Evolutionary conservation across 129 eudicot species (phyloP).

Genomic region (Dittrichia graveolens): DNA sequence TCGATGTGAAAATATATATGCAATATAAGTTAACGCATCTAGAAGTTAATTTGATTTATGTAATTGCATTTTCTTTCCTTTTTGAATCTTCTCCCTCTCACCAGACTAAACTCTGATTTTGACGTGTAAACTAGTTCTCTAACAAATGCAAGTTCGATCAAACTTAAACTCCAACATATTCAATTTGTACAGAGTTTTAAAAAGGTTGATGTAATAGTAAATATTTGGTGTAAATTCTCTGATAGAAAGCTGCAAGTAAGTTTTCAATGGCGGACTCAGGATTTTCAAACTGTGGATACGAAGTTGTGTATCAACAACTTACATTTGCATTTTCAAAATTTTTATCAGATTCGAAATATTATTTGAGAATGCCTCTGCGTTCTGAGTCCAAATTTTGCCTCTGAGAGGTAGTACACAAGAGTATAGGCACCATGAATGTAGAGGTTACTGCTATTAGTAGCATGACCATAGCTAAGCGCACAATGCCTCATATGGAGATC

Average conservation of each 20-base stretch:
- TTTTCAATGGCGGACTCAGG: background rate
- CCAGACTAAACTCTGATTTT: too few relatives aligned
- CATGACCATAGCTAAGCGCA: too few relatives aligned
- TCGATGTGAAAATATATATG: background rate
- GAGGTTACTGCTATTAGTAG: background rate
- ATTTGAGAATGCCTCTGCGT: background rate
- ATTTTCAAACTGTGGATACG: slow-evolving; percentile 7
- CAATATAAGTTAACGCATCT: too few relatives aligned
- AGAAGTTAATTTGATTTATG: too few relatives aligned
- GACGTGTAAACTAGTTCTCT: too few relatives aligned
- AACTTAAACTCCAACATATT: background rate
- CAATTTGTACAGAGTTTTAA: background rate
- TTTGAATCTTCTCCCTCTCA: too few relatives aligned
- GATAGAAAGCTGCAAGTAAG: background rate
- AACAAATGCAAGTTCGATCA: background rate
- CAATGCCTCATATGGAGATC: too few relatives aligned
- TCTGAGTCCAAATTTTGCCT: background rate
- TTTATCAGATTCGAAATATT: background rate
- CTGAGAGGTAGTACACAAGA: background rate
- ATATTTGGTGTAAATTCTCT: background rate
- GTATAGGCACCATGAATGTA: background rate
- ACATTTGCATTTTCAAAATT: background rate
- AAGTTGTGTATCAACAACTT: background rate
- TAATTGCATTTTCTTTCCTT: too few relatives aligned
- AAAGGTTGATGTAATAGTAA: background rate